Evolutionary conservation across 164 flowering plant species (phyloP), one percentile per base, ranked within the genome.

Genomic region (Stephania japonica): DNA sequence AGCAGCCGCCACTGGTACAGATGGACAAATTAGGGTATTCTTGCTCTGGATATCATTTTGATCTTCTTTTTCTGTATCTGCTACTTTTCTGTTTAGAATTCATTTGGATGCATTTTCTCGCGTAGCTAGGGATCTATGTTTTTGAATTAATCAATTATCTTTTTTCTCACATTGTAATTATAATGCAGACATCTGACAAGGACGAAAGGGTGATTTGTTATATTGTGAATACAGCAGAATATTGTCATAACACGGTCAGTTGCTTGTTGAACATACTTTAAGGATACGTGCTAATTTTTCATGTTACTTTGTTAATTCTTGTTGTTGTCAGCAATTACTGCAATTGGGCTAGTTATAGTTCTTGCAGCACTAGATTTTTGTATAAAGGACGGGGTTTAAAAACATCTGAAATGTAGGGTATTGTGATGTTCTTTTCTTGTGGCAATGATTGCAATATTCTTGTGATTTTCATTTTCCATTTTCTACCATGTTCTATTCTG

Each of bases 1-100:
- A 77, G 99, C 99, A 63, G 96, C 99, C 65, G 99, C 99, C 27
- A 93, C 99, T 19, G 99, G 99, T 69, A 88, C 91, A 82, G 99
- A 95, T 85, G 98, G 98, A 43, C 97, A 93, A 77, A 91, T 95
- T 78, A 95, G 89, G 97, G 99, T 92, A 78, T 24, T n/a, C 56
- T 68, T 27, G 67, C 23, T 67, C 38, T 32, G 38, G 38, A 32
- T 32, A 32, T 32, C 38, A 0, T 32, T 32, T 32, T 32, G 38
- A 32, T 32, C 38, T 32, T 32, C 38, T 32, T 32, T 32, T 32
- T 32, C 38, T 4, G 38, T 32, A 32, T 32, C 38, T 32, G 38
- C 38, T 32, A 32, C 3, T 32, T 32, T 32, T 2, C 38, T 32
- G 4, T 32, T 32, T 32, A 32, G 38, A 32, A 4, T 32, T 32